These are phyloP conservation scores for Conticribra weissflogii DNA, from an alignment of 108 stramenopile species.

Conservation along the genomic window DNA sequence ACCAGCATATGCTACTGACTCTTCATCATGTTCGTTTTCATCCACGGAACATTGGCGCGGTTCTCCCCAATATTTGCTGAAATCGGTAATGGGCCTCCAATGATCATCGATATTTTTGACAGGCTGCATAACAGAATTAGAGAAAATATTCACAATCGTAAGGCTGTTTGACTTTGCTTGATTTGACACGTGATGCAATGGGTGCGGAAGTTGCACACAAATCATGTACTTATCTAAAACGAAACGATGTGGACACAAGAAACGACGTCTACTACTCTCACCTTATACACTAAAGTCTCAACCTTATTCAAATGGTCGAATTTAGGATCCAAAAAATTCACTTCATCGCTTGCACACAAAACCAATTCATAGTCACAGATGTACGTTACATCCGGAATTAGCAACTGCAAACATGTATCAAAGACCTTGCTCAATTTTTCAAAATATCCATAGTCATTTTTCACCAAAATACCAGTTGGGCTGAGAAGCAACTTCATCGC, in stretches of 20 bases:
- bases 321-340: slow-evolving; percentile 34
- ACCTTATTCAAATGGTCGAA: slow-evolving; percentile 40
- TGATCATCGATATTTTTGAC: slow-evolving; percentile 33
- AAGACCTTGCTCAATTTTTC: slow-evolving; percentile 43
- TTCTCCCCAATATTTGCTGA: slow-evolving; percentile 46
- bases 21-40: slow-evolving; percentile 15
- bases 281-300: slow-evolving; percentile 40
- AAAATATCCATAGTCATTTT: slow-evolving; percentile 58
- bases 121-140: no score
- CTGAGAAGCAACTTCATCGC: slow-evolving; percentile 55
- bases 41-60: slow-evolving; percentile 13
- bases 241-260: no score
- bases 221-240: no score
- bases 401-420: slow-evolving; percentile 31
- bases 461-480: slow-evolving; percentile 57
- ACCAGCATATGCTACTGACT: slow-evolving; percentile 34
- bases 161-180: no score
- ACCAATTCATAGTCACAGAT: slow-evolving; percentile 49
- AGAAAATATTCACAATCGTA: no score
- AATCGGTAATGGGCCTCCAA: slow-evolving; percentile 38
- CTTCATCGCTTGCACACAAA: slow-evolving; percentile 30
- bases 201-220: no score
- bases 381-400: slow-evolving; percentile 40
- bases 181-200: no score
- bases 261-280: no score